Percentiles rank a stretch among this genome's conserved stretches.
Evolutionary conservation across 1,284 basidiomycete genomes (phyloP).

Genomic region (Tylopilus orsonianus): DNA sequence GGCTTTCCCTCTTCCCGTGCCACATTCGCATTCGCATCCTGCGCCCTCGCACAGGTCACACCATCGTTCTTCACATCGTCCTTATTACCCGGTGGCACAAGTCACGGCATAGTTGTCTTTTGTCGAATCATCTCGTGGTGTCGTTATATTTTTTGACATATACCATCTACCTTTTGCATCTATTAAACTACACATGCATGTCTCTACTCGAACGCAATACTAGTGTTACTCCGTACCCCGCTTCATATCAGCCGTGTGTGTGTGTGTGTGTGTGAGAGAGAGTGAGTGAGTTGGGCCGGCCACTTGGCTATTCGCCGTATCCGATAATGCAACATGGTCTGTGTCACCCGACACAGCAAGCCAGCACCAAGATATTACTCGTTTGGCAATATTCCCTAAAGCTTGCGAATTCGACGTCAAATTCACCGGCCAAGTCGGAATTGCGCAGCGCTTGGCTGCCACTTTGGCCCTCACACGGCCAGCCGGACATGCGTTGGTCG

Average conservation of each 20-base stretch:
- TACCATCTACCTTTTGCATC: slow-evolving; percentile 24
- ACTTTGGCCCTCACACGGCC: background rate
- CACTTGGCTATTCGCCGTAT: background rate
- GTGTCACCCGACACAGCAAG: background rate
- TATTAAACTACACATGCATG: slow-evolving; percentile 6
- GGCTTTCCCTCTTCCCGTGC: slow-evolving; percentile 31
- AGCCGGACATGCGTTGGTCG: background rate
- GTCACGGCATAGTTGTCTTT: slow-evolving; percentile 25
- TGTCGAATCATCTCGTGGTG: slow-evolving; percentile 25
- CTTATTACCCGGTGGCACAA: slow-evolving; percentile 22
- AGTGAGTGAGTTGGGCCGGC: background rate
- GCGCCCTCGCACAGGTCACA: slow-evolving; percentile 29
- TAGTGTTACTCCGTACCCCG: background rate
- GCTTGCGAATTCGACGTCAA: background rate
- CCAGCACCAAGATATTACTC: background rate
- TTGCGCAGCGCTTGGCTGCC: background rate
- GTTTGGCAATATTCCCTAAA: background rate
- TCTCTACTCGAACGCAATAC: slow-evolving; percentile 6
- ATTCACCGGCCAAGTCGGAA: background rate
- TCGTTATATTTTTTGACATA: slow-evolving; percentile 37
- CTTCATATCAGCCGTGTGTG: background rate
- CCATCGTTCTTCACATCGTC: slow-evolving; percentile 28
- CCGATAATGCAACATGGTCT: background rate
- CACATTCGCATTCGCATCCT: slow-evolving; percentile 22
- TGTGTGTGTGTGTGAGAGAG: background rate